Conservation (phyloP, 495 filamentous ascomycete genomes). For the Aspergillus cavernicola region DNA sequence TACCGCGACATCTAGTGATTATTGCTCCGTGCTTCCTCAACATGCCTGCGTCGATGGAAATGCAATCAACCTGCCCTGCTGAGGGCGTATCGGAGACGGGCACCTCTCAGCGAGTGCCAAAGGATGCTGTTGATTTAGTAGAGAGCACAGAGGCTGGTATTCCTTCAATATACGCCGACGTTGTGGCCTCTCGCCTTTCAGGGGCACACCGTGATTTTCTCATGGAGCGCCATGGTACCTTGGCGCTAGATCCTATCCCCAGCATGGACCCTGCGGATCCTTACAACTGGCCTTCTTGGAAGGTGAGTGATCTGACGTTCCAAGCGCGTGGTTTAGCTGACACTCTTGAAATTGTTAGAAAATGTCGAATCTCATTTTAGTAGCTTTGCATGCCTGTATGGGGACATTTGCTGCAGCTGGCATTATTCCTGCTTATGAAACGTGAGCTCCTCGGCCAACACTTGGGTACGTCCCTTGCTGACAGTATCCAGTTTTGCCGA, state of each 20-base stretch:
- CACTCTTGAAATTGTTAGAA: slow-evolving; percentile 32
- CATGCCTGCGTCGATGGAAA: slow-evolving; percentile 26
- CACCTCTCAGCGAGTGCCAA: slow-evolving; percentile 10
- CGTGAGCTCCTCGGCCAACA: background rate
- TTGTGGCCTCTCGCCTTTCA: slow-evolving; percentile 29
- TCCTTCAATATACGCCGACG: slow-evolving; percentile 27
- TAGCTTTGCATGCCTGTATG: slow-evolving; percentile 55
- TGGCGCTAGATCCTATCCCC: slow-evolving; percentile 52
- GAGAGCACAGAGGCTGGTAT: slow-evolving; percentile 30
- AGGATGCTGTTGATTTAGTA: slow-evolving; percentile 31
- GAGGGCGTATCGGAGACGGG: slow-evolving; percentile 14
- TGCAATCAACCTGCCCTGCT: slow-evolving; percentile 17
- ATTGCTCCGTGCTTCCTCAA: background rate
- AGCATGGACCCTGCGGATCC: slow-evolving; percentile 48
- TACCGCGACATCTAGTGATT: background rate
- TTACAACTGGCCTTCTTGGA: slow-evolving; percentile 55
- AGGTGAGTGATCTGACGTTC: slow-evolving; percentile 31
- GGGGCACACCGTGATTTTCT: slow-evolving; percentile 48
- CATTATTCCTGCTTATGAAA: slow-evolving; percentile 51
- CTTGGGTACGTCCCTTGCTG: background rate
- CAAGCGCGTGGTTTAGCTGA: background rate
- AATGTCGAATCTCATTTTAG: slow-evolving; percentile 47
- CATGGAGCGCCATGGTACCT: slow-evolving; percentile 50
- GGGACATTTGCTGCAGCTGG: slow-evolving; percentile 52
- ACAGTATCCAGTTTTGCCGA: slow-evolving; percentile 29